phyloP scores from a whole-genome alignment of 441 rosid genomes.

The Mallotus japonicus region DNA sequence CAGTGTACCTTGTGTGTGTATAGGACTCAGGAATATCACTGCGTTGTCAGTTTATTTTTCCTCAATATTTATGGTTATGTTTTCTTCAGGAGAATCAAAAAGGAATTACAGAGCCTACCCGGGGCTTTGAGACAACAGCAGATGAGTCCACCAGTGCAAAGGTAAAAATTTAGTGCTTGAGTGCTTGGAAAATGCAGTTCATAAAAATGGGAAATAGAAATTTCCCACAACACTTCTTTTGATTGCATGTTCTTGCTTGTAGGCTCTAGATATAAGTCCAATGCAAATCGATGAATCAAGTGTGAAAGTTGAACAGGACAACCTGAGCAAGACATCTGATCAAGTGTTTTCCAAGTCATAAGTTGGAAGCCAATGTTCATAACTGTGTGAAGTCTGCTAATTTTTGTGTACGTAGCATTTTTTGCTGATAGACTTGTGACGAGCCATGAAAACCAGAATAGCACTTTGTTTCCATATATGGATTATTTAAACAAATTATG shows the following conservation, averaged over 20 bases:
- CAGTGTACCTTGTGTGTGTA: too few relatives aligned
- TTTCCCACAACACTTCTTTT: background rate
- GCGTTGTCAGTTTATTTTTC: background rate
- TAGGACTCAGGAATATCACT: background rate
- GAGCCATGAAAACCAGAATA: background rate
- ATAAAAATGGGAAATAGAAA: background rate
- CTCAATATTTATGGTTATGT: background rate
- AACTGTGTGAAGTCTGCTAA: slow-evolving; percentile 2
- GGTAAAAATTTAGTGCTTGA: slow-evolving; percentile 33
- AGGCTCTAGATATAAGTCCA: slow-evolving; percentile 49
- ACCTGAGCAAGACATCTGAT: slow-evolving; percentile 43
- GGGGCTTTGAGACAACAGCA: slow-evolving; percentile 44
- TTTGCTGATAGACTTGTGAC: background rate
- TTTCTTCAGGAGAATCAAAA: slow-evolving; percentile 52
- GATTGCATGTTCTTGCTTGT: slow-evolving; percentile 24
- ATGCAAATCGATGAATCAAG: slow-evolving; percentile 59
- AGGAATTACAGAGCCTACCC: slow-evolving; percentile 47
- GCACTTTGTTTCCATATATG: background rate
- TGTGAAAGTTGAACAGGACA: slow-evolving; percentile 58
- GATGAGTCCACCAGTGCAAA: slow-evolving; percentile 53
- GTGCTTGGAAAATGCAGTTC: background rate
- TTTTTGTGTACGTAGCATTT: slow-evolving; percentile 1
- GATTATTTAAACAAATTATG: background rate
- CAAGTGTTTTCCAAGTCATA: slow-evolving; percentile 43
- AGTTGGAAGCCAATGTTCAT: background rate